Evolutionary conservation across 2,329 filamentous ascomycete genomes (phyloP), one percentile per base, ranked within the genome.

Genomic region (Ascochyta viciae-villosae): DNA sequence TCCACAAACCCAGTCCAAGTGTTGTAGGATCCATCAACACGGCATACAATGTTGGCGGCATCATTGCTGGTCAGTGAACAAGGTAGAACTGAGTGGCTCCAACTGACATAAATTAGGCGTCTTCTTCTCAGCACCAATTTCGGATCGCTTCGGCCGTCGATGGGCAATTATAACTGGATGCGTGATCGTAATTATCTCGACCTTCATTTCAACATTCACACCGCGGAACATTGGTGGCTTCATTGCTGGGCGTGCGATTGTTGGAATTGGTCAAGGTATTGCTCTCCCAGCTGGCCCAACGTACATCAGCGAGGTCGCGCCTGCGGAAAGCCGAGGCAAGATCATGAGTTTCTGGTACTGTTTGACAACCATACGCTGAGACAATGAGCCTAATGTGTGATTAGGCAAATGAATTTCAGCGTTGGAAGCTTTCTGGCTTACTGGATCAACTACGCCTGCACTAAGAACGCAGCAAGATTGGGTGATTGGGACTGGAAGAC

Each of bases 401-500:
- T 10, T 4, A 50, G 31, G 26, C 26, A 42, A 26, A 42, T 42
- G 35, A 41, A 42, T 9, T 50, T 23, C 75, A 83, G 47, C 6
- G 85, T 87, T n/a, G 85, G 85, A 3, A 82, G 80, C n/a, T 87
- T 86, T 71, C 82, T 87, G 61, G 84, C 83, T 44, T 52, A 85
- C 75, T 81, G 78, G 85, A 83, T 88, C 67, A 85, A 85, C 69
- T 88, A 82, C 61, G 85, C 81, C 12, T 83, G 83, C 70, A 80
- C 80, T 29, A 76, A 83, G 62, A 76, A 87, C 71, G 76, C 77
- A 37, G 66, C 74, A 16, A 75, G 58, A 40, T 80, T 89, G 8
- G 86, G 86, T 23, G 77, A 89, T 60, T 88, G 87, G 87, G 85
- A 89, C 70, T 89, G 87, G 87, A 83, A 82, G 62, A 82, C 87